Evolutionary conservation across 495 filamentous ascomycete genomes (phyloP), one percentile per base, ranked within the genome.

Genomic region (Staphylotrichum tortipilum): DNA sequence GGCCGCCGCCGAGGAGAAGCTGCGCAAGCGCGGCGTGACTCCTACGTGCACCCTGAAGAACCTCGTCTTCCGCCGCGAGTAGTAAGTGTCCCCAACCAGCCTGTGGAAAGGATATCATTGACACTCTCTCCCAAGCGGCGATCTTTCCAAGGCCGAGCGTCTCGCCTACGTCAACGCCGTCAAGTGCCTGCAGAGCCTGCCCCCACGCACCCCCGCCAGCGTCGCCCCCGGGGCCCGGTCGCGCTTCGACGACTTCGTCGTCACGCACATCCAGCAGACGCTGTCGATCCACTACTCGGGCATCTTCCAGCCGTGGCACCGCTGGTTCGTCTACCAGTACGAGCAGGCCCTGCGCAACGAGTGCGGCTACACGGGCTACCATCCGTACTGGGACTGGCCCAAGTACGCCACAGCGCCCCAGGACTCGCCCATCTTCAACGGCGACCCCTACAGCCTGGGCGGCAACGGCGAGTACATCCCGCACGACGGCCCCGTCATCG

Each of bases 221-320:
- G 44, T 65, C 7, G 58, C 59, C 0, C 64, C 67, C 5, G 70
- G 68, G 0, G 61, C 65, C 12, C 57, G 51, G 31, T 61, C 58
- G 4, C 71, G 80, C 6, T 85, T 78, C 54, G 85, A 89, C 67
- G 84, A 89, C 60, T 88, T 88, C 56, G 70, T 82, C 33, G 80
- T 74, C 11, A 74, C 73, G 8, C 85, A 89, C 60, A 83, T 86
- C 60, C 74, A 78, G 49, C 74, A 85, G 58, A 82, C 80, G 4
- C 54, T 69, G 12, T 47, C 54, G 2, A 84, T 86, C 47, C 85
- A 88, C 57, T 77, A 69, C 48, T 78, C 77, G 38, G 82, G 80
- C 17, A 78, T 75, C 49, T 85, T 89, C 65, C 66, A 86, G 26
- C 64, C 77, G 1, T 88, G 84, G 81, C 85, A 89, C 58, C 72